Conservation (phyloP, 345 rosid genomes). For the Arabidopsis thaliana region TAIR10.1 NC_003076.8:19238501-19239000, state of each 20-base stretch:
- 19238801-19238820: conserved; percentile 12
- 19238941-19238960: conserved; percentile 92
- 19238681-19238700: conserved; percentile 95
- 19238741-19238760: conserved; percentile 87
- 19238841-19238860: neutral
- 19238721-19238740: conserved; percentile 96
- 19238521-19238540: conserved; percentile 75
- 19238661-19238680: conserved; percentile 93
- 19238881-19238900: conserved; percentile 77
- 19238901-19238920: conserved; percentile 90
- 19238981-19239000: conserved; percentile 95
- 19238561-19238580: neutral
- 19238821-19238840: conserved; percentile 14
- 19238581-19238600: conserved; percentile 5
- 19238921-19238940: conserved; percentile 98
- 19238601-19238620: conserved; percentile 1
- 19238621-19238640: conserved; percentile 37
- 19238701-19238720: conserved; percentile 92
- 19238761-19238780: conserved; percentile 90
- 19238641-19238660: conserved; percentile 89
- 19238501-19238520: conserved; percentile 87
- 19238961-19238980: conserved; percentile 98
- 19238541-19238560: conserved; percentile 70
- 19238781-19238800: conserved; percentile 96
- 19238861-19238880: neutral